A percentile compares a stretch with the other conserved stretches of the same genome.
These are phyloP conservation scores for Boletus semigastroideus DNA, from an alignment of 1,284 basidiomycete species.

Conservation along the genomic window DNA sequence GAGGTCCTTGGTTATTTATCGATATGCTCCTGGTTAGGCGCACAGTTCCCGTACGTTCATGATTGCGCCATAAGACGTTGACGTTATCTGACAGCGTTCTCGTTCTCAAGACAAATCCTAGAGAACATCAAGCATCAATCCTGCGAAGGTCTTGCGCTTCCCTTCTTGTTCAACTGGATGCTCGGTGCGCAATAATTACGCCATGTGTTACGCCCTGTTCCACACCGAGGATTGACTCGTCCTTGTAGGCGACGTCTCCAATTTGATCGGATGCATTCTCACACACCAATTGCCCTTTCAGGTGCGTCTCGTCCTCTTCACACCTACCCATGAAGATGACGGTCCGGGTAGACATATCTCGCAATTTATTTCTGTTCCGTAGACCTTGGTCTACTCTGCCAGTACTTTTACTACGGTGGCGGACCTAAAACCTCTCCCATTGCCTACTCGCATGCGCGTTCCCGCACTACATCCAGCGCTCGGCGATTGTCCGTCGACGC, in stretches of 20 bases:
- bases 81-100: slow-evolving; percentile 9
- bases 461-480: slow-evolving; percentile 43
- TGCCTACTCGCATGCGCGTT: slow-evolving; percentile 39
- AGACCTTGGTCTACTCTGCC: slow-evolving; percentile 70
- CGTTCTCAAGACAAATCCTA: slow-evolving; percentile 63
- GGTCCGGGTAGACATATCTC: slow-evolving; percentile 70
- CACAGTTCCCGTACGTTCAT: slow-evolving; percentile 83
- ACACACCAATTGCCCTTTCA: slow-evolving; percentile 95
- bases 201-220: not conserved
- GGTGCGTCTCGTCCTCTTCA: slow-evolving; percentile 43
- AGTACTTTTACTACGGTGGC: slow-evolving; percentile 75
- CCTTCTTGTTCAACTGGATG: slow-evolving; percentile 90
- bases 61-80: not conserved
- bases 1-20: slow-evolving; percentile 71
- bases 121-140: slow-evolving; percentile 76
- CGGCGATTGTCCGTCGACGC: slow-evolving; percentile 51
- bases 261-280: slow-evolving; percentile 85
- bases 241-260: slow-evolving; percentile 78
- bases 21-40: slow-evolving; percentile 87
- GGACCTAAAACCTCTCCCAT: slow-evolving; percentile 35
- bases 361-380: slow-evolving; percentile 85
- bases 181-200: slow-evolving; percentile 55
- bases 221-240: slow-evolving; percentile 6
- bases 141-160: slow-evolving; percentile 84
- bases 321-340: not conserved